These are phyloP conservation scores for Yamadazyma philogaea DNA, from an alignment of 805 yeast genomes.

Conservation along the genomic window DNA sequence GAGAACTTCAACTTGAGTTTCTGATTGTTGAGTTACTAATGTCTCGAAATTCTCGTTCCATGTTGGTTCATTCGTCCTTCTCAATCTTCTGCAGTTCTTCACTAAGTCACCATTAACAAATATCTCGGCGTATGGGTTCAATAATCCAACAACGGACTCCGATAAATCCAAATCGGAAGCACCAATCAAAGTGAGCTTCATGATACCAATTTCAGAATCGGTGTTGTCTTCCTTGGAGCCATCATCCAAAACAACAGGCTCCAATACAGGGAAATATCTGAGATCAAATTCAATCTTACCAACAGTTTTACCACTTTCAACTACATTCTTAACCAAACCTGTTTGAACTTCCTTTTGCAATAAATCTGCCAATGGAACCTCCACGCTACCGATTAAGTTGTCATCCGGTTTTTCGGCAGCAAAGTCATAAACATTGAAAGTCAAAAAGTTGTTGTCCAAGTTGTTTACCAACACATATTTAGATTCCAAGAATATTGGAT, in stretches of 20 bases:
- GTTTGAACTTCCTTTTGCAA: slow-evolving; percentile 50
- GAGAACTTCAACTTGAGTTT: slow-evolving; percentile 51
- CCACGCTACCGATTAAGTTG: slow-evolving; percentile 43
- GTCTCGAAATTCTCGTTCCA: slow-evolving; percentile 65
- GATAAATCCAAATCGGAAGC: slow-evolving; percentile 57
- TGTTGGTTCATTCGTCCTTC: slow-evolving; percentile 67
- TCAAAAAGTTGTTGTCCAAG: slow-evolving; percentile 53
- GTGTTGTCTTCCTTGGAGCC: slow-evolving; percentile 49
- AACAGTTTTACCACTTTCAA: slow-evolving; percentile 50
- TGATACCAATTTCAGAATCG: slow-evolving; percentile 70
- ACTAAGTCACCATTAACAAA: slow-evolving; percentile 54
- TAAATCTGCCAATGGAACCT: slow-evolving; percentile 56
- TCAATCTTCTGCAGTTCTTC: slow-evolving; percentile 58
- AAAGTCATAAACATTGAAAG: slow-evolving; percentile 54
- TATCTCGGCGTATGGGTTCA: slow-evolving; percentile 69
- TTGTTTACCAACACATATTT: slow-evolving; percentile 55
- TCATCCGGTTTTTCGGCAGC: slow-evolving; percentile 53
- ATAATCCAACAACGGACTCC: slow-evolving; percentile 47
- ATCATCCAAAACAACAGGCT: slow-evolving; percentile 44
- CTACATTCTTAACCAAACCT: slow-evolving; percentile 43
- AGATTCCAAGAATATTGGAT: slow-evolving; percentile 68
- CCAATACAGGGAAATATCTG: slow-evolving; percentile 48
- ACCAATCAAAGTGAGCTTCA: slow-evolving; percentile 59
- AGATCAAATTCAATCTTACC: slow-evolving; percentile 60
- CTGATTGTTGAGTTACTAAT: slow-evolving; percentile 58